phyloP scores from a whole-genome alignment of 495 filamentous ascomycete genomes.

The Penicillium crystallinum region DNA sequence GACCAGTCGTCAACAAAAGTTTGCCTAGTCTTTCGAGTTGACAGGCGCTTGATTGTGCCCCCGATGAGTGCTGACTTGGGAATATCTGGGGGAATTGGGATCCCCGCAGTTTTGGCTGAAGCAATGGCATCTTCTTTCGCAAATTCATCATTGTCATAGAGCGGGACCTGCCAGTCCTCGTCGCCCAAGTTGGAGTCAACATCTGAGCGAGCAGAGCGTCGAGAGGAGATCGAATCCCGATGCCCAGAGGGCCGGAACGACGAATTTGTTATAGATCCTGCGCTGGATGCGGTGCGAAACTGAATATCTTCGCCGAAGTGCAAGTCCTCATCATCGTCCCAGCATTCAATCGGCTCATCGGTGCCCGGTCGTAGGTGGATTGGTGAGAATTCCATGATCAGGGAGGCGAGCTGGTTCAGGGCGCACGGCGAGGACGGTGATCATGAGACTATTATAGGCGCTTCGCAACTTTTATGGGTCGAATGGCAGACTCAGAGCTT shows the following conservation, averaged over 20 bases:
- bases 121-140: constrained; percentile 79
- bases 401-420: background rate
- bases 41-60: constrained; percentile 89
- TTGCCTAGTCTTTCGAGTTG: constrained; percentile 72
- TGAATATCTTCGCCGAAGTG: constrained; percentile 68
- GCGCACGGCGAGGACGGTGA: background rate
- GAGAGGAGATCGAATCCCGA: constrained; percentile 72
- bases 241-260: constrained; percentile 51
- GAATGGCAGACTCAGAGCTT: constrained; percentile 21
- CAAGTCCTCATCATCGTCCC: constrained; percentile 82
- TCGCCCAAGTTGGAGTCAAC: constrained; percentile 68
- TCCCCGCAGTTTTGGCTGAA: constrained; percentile 80
- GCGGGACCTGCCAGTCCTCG: constrained; percentile 77
- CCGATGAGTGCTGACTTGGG: constrained; percentile 92
- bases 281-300: constrained; percentile 58
- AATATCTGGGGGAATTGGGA: constrained; percentile 83
- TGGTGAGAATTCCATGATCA: constrained; percentile 53
- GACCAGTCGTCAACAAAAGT: constrained; percentile 82
- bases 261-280: constrained; percentile 48
- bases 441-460: background rate
- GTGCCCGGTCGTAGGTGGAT: constrained; percentile 49
- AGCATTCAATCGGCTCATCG: constrained; percentile 68
- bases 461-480: constrained; percentile 2
- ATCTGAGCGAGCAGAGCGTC: constrained; percentile 73
- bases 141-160: constrained; percentile 73